Conservation (phyloP, 768 basidiomycete species). For the Mycena vulgaris region DNA sequence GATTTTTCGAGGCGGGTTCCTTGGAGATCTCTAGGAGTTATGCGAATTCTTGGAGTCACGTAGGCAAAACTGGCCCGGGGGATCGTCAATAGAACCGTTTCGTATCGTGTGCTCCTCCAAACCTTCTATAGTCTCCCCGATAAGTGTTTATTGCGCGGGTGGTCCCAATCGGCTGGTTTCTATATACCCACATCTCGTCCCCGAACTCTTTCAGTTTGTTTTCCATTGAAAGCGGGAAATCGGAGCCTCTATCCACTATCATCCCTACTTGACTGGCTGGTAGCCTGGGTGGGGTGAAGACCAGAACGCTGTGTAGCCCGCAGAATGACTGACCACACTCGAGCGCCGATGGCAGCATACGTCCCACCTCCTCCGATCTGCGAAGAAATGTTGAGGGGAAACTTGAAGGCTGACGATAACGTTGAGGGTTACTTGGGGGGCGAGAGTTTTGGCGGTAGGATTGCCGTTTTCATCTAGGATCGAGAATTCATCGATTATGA, state of each 20-base stretch:
- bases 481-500: slow-evolving; percentile 89
- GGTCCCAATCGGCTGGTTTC: slow-evolving; percentile 73
- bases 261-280: slow-evolving; percentile 77
- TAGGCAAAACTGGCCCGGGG: slow-evolving; percentile 87
- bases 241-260: slow-evolving; percentile 86
- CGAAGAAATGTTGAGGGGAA: background rate
- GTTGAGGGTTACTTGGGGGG: slow-evolving; percentile 61
- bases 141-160: slow-evolving; percentile 85
- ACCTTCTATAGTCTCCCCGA: slow-evolving; percentile 82
- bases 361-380: slow-evolving; percentile 95
- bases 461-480: slow-evolving; percentile 71
- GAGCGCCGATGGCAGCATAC: slow-evolving; percentile 84
- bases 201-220: slow-evolving; percentile 74
- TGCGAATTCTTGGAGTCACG: slow-evolving; percentile 76
- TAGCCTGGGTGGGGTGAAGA: slow-evolving; percentile 46
- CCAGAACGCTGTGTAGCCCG: too few relatives aligned
- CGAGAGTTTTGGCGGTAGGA: slow-evolving; percentile 60
- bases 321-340: slow-evolving; percentile 70
- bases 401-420: slow-evolving; percentile 12
- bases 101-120: slow-evolving; percentile 33
- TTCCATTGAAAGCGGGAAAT: slow-evolving; percentile 78
- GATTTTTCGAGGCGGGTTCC: slow-evolving; percentile 68
- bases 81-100: slow-evolving; percentile 6
- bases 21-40: slow-evolving; percentile 79
- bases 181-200: slow-evolving; percentile 82